Conservation (phyloP, 2,329 filamentous ascomycete genomes). For the Trichoderma polysporum region DNA sequence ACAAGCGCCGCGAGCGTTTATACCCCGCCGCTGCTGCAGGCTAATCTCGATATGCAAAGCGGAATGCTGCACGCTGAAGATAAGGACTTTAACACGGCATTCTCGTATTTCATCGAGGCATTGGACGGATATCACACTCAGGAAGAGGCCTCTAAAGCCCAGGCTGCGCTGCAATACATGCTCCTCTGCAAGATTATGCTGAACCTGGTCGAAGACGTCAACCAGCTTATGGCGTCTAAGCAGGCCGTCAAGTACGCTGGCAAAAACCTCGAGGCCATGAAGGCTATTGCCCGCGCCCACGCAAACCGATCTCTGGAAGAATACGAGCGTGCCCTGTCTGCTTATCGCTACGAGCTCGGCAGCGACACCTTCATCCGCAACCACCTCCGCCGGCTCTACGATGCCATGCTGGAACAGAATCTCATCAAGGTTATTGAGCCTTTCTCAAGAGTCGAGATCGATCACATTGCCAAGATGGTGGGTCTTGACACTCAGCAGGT, state of each 20-base stretch:
- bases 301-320: constrained; percentile 94
- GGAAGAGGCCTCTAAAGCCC: constrained; percentile 85
- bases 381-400: constrained; percentile 92
- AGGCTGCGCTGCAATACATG: constrained; percentile 98
- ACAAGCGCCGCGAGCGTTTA: constrained; percentile 97
- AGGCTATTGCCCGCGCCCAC: constrained; percentile 94
- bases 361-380: constrained; percentile 95
- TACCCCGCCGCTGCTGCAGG: constrained; percentile 91
- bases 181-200: constrained; percentile 99
- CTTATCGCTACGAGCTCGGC: constrained; percentile 91
- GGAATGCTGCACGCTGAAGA: constrained; percentile 99
- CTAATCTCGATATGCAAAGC: constrained; percentile 97
- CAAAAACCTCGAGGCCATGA: constrained; percentile 97
- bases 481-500: constrained; percentile 94
- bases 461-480: constrained; percentile 96
- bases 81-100: constrained; percentile 98
- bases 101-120: constrained; percentile 98
- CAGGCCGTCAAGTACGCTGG: constrained; percentile 95
- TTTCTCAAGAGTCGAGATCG: constrained; percentile 94
- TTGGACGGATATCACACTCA: constrained; percentile 95
- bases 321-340: constrained; percentile 87
- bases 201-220: constrained; percentile 94
- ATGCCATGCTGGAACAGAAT: constrained; percentile 99
- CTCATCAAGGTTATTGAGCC: constrained; percentile 99
- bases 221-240: constrained; percentile 90